Conservation (phyloP, 164 flowering plant genomes). For the Liquidambar formosana region DNA sequence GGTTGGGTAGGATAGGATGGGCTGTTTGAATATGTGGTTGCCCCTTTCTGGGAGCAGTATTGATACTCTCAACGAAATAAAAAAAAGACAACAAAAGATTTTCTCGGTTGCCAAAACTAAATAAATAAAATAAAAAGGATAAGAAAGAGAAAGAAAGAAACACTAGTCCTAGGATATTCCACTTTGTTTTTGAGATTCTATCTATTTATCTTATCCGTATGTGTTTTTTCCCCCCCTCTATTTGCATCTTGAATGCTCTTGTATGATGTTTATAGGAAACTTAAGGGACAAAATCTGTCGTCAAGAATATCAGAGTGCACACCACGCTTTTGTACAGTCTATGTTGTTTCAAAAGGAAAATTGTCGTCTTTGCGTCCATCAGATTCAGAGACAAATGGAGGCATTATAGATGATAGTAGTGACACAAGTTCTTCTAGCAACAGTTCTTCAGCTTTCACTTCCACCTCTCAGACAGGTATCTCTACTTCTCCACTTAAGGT, state of each 20-base stretch:
- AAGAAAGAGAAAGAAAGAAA: too few species aligned
- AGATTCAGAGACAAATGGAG: slow-evolving; percentile 37
- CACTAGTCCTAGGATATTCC: too few species aligned
- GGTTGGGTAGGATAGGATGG: too few species aligned
- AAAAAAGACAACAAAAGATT: too few species aligned
- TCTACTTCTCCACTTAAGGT: not conserved
- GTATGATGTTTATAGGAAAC: slow-evolving; percentile 34
- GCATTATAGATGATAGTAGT: slow-evolving; percentile 35
- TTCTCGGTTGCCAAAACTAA: too few species aligned
- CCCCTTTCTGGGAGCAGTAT: too few species aligned
- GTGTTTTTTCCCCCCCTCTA: too few species aligned
- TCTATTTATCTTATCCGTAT: too few species aligned
- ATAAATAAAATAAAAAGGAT: too few species aligned
- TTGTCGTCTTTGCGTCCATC: slow-evolving; percentile 62
- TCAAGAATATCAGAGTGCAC: slow-evolving; percentile 58
- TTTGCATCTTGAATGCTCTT: not conserved
- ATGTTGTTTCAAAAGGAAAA: slow-evolving; percentile 71
- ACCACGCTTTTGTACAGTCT: slow-evolving; percentile 74
- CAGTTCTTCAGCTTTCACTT: slow-evolving; percentile 34
- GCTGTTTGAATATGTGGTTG: too few species aligned
- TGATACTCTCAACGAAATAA: too few species aligned
- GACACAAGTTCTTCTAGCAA: slow-evolving; percentile 31
- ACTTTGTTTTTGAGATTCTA: too few species aligned
- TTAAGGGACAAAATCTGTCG: slow-evolving; percentile 38
- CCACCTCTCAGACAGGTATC: slow-evolving; percentile 38